phyloP scores from a whole-genome alignment of 1,284 basidiomycete genomes.

The Heterobasidion irregulare region DNA sequence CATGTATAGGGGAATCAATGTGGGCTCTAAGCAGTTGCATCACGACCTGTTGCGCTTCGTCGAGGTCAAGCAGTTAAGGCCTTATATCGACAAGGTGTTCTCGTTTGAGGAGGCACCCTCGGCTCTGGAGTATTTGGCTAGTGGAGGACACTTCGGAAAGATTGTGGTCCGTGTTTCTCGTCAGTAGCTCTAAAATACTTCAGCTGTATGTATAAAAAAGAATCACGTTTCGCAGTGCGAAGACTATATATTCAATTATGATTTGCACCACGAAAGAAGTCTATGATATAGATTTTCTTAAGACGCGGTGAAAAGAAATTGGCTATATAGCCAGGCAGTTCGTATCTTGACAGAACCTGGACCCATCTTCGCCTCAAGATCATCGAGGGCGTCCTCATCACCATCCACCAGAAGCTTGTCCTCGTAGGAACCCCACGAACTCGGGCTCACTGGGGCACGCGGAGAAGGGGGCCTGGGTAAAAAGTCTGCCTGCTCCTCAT shows the following conservation, averaged over 20 bases:
- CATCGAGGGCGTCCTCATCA: not conserved
- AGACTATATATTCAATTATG: not conserved
- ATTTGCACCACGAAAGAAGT: not conserved
- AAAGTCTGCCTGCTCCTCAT: not conserved
- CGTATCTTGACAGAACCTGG: not conserved
- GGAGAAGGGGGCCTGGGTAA: not conserved
- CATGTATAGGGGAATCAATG: not conserved
- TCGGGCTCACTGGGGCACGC: not conserved
- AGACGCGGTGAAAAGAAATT: not conserved
- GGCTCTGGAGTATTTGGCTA: constrained; percentile 28
- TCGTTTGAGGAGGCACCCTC: constrained; percentile 25
- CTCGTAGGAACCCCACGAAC: not conserved
- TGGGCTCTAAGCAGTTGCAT: constrained; percentile 16
- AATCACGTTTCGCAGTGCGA: too few relatives aligned
- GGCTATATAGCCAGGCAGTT: not conserved
- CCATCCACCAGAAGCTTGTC: not conserved
- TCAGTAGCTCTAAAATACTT: not conserved
- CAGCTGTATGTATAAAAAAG: not conserved
- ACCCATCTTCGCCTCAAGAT: not conserved
- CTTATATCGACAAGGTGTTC: constrained; percentile 32
- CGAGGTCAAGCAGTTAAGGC: constrained; percentile 21
- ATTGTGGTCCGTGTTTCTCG: constrained; percentile 16
- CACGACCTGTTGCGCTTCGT: constrained; percentile 29
- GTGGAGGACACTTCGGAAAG: constrained; percentile 28
- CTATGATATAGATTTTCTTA: not conserved